Evolutionary conservation across 768 basidiomycete species (phyloP).

Genomic region (Cubamyces sp.): DNA sequence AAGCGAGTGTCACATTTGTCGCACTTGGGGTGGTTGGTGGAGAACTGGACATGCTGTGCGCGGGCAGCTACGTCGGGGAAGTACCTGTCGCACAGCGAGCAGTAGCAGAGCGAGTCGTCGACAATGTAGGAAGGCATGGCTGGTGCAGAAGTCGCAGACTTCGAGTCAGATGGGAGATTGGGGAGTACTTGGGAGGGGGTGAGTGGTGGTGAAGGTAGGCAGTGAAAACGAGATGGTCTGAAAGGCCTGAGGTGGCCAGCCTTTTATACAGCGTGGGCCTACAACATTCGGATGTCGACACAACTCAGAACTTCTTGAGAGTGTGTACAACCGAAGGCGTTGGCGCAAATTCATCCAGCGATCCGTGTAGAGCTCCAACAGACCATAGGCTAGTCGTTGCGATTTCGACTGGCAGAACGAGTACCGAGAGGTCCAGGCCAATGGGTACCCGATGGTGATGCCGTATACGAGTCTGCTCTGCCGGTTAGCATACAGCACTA

Average conservation of each 20-base stretch:
- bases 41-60: slow-evolving; percentile 34
- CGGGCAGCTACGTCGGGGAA: slow-evolving; percentile 35
- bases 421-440: not conserved
- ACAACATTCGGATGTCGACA: not conserved
- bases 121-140: slow-evolving; percentile 15
- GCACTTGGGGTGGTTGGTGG: slow-evolving; percentile 39
- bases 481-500: no score
- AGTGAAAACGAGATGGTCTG: not conserved
- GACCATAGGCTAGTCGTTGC: not conserved
- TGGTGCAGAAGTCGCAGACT: slow-evolving; percentile 3
- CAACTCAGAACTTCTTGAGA: not conserved
- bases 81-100: slow-evolving; percentile 41
- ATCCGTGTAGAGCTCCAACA: not conserved
- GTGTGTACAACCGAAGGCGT: not conserved
- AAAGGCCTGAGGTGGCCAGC: not conserved
- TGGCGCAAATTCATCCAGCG: not conserved
- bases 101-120: slow-evolving; percentile 32
- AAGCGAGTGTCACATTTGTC: slow-evolving; percentile 35
- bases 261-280: not conserved
- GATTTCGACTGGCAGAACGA: not conserved
- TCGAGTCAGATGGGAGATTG: not conserved
- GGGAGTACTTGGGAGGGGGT: not conserved
- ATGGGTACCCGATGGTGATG: not conserved
- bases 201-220: not conserved
- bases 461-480: no score